Evolutionary conservation across 2,329 filamentous ascomycete genomes (phyloP).

Genomic region (Penicillium sclerotiorum): DNA sequence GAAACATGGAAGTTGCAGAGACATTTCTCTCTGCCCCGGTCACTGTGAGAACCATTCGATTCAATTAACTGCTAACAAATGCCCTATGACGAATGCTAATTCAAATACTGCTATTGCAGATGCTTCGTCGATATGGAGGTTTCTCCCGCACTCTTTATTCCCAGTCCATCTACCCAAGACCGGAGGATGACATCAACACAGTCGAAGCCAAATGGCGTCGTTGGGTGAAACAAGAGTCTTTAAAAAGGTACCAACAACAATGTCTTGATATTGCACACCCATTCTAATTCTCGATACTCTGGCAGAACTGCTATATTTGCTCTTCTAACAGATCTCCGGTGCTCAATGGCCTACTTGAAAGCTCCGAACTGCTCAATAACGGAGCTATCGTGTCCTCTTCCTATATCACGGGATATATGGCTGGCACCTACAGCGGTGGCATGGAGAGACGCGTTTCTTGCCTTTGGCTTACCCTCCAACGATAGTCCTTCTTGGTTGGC

Average conservation of each 20-base stretch:
- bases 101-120: not conserved
- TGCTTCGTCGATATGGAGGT: not conserved
- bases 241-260: not conserved
- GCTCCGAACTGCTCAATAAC: not conserved
- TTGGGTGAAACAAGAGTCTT: not conserved
- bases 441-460: not conserved
- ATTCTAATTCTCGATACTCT: not conserved
- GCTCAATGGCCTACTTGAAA: conserved; percentile 3
- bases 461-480: not conserved
- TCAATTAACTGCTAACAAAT: not conserved
- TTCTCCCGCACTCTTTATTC: not conserved
- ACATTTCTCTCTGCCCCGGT: conserved; percentile 2
- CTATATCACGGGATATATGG: not conserved
- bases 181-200: not conserved
- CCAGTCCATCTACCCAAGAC: not conserved
- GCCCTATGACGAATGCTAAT: too few species aligned
- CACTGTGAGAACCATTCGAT: not conserved
- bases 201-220: not conserved
- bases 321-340: not conserved
- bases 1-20: conserved; percentile 4
- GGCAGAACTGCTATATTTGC: conserved; percentile 1
- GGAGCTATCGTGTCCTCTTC: conserved; percentile 1
- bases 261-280: not conserved
- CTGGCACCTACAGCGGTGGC: not conserved
- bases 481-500: not conserved